A percentile compares a stretch with the other conserved stretches of the same genome.
phyloP scores from a whole-genome alignment of 2,329 filamentous ascomycete genomes.

The Shiraia sp. region DNA sequence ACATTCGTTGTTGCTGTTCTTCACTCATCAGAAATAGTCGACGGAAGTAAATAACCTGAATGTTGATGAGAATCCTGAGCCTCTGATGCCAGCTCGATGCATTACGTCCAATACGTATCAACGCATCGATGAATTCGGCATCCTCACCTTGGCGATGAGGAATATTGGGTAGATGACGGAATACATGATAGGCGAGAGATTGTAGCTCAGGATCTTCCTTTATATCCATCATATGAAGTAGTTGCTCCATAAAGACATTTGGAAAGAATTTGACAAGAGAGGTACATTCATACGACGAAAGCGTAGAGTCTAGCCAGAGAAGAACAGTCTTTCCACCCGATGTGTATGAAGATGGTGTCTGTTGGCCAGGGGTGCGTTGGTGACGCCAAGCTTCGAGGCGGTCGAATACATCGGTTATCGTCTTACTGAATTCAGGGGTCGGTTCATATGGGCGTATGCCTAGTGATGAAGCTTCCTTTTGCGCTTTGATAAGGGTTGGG shows the following conservation, averaged over 20 bases:
- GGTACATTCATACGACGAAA: slow-evolving; percentile 91
- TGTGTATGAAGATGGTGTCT: slow-evolving; percentile 92
- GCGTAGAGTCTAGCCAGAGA: slow-evolving; percentile 88
- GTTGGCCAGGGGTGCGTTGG: slow-evolving; percentile 81
- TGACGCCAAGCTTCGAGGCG: slow-evolving; percentile 86
- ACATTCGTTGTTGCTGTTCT: slow-evolving; percentile 76
- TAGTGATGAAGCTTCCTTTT: slow-evolving; percentile 79
- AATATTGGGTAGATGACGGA: slow-evolving; percentile 93
- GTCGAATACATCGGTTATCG: slow-evolving; percentile 74
- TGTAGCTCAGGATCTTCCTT: slow-evolving; percentile 97
- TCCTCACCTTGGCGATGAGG: slow-evolving; percentile 88
- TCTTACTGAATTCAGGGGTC: slow-evolving; percentile 70
- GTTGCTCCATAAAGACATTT: slow-evolving; percentile 82
- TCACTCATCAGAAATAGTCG: slow-evolving; percentile 84
- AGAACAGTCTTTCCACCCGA: slow-evolving; percentile 95
- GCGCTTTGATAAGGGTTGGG: slow-evolving; percentile 71
- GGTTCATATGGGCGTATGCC: slow-evolving; percentile 84
- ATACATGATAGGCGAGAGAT: slow-evolving; percentile 92
- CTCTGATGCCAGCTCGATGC: slow-evolving; percentile 94
- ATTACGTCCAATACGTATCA: slow-evolving; percentile 84
- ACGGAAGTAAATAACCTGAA: slow-evolving; percentile 98
- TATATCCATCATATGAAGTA: slow-evolving; percentile 99
- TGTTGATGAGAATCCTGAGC: slow-evolving; percentile 91
- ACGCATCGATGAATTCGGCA: slow-evolving; percentile 76
- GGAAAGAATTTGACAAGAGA: slow-evolving; percentile 92